Conservation (phyloP, 495 filamentous ascomycete genomes). For the Lophiostoma macrostomum region DNA sequence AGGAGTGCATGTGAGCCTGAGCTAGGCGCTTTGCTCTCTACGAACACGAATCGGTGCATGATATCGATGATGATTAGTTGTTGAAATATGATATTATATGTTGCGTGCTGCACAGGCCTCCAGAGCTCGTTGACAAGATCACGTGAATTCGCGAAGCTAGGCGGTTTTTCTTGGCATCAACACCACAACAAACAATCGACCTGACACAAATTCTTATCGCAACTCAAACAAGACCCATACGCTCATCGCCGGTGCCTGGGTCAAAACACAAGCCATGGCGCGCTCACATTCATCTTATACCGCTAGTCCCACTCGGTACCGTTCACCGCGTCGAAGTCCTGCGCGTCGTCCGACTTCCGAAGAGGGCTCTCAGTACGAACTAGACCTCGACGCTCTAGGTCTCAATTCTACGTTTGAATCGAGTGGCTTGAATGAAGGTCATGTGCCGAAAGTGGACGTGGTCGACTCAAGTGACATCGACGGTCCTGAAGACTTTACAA, state of each 20-base stretch:
- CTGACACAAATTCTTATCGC: not conserved
- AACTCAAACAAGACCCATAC: no score
- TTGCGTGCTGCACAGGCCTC: no score
- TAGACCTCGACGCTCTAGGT: conserved; percentile 28
- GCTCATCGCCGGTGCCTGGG: no score
- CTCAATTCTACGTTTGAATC: conserved; percentile 30
- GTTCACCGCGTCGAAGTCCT: conserved; percentile 16
- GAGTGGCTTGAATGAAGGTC: conserved; percentile 11
- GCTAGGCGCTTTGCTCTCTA: no score
- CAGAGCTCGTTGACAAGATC: no score
- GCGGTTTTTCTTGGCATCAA: not conserved
- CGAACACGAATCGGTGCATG: no score
- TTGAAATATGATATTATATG: no score
- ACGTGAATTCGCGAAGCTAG: no score
- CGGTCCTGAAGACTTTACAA: conserved; percentile 42
- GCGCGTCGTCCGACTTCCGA: conserved; percentile 15
- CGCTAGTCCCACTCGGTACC: conserved; percentile 24
- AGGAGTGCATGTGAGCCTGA: no score
- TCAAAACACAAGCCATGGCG: conserved; percentile 23
- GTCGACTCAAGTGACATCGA: conserved; percentile 39
- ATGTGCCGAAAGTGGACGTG: conserved; percentile 15
- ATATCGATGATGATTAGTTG: no score
- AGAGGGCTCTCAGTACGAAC: conserved; percentile 26
- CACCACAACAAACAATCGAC: conserved; percentile 3
- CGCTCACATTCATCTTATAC: conserved; percentile 24